Percentiles rank a stretch among this genome's conserved stretches.
phyloP scores from a whole-genome alignment of 306 rosid genomes.

The Lotus japonicus region DNA sequence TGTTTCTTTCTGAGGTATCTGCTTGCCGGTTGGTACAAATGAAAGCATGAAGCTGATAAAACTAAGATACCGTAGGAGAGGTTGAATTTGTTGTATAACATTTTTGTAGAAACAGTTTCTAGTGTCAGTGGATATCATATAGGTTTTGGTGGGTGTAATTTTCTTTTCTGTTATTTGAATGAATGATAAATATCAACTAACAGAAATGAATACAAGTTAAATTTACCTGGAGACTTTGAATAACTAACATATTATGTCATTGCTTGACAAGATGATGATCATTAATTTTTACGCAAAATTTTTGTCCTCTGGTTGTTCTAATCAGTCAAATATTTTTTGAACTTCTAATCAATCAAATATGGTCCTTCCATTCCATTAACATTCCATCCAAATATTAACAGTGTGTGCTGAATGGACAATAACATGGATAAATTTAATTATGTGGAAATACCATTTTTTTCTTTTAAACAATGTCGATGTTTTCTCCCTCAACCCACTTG shows the following conservation, averaged over 20 bases:
- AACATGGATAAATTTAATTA: too few relatives aligned
- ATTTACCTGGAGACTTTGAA: background rate
- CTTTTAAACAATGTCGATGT: too few relatives aligned
- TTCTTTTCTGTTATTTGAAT: background rate
- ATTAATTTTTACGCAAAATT: background rate
- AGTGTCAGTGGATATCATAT: background rate
- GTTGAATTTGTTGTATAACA: slow-evolving; percentile 28
- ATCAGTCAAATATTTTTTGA: too few relatives aligned
- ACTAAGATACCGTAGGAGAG: background rate
- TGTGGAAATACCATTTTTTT: too few relatives aligned
- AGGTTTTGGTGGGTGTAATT: slow-evolving; percentile 4
- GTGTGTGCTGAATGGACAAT: too few relatives aligned
- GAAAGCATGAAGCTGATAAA: slow-evolving; percentile 23
- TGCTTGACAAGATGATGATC: background rate
- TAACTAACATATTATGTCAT: background rate
- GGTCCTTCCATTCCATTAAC: too few relatives aligned
- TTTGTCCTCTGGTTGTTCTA: too few relatives aligned
- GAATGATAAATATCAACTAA: background rate
- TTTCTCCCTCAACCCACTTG: too few relatives aligned
- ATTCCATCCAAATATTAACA: too few relatives aligned
- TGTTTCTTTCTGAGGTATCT: slow-evolving; percentile 78
- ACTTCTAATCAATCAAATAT: too few relatives aligned
- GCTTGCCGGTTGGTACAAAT: slow-evolving; percentile 97
- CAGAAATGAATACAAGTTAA: background rate
- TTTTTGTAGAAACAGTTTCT: slow-evolving; percentile 23